These are phyloP conservation scores for Haplosporangium gracile DNA, from an alignment of 192 early-diverging fungal genomes.

Conservation along the genomic window DNA sequence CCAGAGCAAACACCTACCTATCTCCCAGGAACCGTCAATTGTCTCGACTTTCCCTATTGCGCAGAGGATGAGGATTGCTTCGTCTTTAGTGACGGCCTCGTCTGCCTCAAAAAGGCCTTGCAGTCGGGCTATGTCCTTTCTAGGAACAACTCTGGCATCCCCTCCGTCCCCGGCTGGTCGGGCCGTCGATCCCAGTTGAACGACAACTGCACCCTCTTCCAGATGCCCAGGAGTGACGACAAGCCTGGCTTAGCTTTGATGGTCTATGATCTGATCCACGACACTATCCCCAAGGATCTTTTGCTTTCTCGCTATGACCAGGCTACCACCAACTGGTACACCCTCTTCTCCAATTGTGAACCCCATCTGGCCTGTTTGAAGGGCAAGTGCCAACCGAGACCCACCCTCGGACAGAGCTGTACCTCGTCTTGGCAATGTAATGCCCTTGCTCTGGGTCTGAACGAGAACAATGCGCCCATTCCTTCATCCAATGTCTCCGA, in stretches of 20 bases:
- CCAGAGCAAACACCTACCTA: too few species aligned
- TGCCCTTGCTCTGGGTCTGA: constrained; percentile 38
- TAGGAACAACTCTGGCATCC: constrained; percentile 35
- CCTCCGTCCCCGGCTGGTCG: constrained; percentile 44
- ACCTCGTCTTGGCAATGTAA: constrained; percentile 53
- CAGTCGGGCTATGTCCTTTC: constrained; percentile 51
- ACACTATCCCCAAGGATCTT: constrained; percentile 31
- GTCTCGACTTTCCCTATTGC: constrained; percentile 16
- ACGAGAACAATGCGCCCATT: constrained; percentile 50
- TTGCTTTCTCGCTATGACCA: constrained; percentile 35
- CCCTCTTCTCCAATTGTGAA: constrained; percentile 51
- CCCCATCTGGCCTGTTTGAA: constrained; percentile 27
- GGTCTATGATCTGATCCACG: constrained; percentile 49
- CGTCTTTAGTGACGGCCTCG: constrained; percentile 41
- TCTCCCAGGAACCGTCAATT: constrained; percentile 35
- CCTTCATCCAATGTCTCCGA: constrained; percentile 23
- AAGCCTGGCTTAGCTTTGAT: constrained; percentile 36
- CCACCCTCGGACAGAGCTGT: constrained; percentile 31
- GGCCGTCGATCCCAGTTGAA: constrained; percentile 29
- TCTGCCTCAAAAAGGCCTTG: constrained; percentile 25
- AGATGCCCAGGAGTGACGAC: constrained; percentile 28
- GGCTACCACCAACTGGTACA: constrained; percentile 38
- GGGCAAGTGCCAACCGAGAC: constrained; percentile 37
- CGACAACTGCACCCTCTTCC: constrained; percentile 35
- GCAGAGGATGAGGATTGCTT: constrained; percentile 29